A percentile compares a stretch with the other conserved stretches of the same genome.
Conservation (phyloP, 2,329 filamentous ascomycete species). For the Fusarium nisikadoi region DNA sequence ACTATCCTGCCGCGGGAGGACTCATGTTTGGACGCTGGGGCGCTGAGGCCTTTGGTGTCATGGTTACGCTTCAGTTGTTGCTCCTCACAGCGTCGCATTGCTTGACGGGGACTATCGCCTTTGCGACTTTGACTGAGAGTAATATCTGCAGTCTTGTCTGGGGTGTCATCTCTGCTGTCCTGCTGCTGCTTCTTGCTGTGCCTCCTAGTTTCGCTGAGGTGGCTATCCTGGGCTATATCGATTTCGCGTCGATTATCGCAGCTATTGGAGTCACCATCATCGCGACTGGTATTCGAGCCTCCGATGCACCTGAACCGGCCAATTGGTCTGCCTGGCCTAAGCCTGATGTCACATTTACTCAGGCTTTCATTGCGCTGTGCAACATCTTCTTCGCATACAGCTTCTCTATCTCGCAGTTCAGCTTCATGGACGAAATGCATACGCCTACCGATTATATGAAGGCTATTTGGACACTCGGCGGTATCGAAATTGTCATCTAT, state of each 20-base stretch:
- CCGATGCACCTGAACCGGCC: constrained; percentile 17
- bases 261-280: constrained; percentile 73
- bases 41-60: constrained; percentile 66
- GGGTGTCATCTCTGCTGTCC: constrained; percentile 52
- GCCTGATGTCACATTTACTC: constrained; percentile 55
- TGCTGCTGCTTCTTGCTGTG: constrained; percentile 53
- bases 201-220: constrained; percentile 53
- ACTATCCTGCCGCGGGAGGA: constrained; percentile 71
- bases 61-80: constrained; percentile 68
- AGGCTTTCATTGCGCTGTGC: constrained; percentile 66
- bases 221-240: constrained; percentile 41
- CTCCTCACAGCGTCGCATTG: constrained; percentile 76
- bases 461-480: constrained; percentile 68
- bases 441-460: constrained; percentile 54
- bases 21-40: constrained; percentile 67
- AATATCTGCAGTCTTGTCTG: constrained; percentile 54
- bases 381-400: constrained; percentile 77
- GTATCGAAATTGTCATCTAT: constrained; percentile 70
- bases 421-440: constrained; percentile 60
- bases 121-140: constrained; percentile 69
- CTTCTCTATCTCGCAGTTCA: constrained; percentile 56
- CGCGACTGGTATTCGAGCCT: constrained; percentile 61
- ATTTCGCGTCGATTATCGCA: constrained; percentile 50
- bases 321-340: constrained; percentile 53
- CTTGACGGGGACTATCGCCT: constrained; percentile 72